Evolutionary conservation across 352 stramenopile genomes (phyloP), one percentile per base, ranked within the genome.

Genomic region (Phytophthora pinifolia): DNA sequence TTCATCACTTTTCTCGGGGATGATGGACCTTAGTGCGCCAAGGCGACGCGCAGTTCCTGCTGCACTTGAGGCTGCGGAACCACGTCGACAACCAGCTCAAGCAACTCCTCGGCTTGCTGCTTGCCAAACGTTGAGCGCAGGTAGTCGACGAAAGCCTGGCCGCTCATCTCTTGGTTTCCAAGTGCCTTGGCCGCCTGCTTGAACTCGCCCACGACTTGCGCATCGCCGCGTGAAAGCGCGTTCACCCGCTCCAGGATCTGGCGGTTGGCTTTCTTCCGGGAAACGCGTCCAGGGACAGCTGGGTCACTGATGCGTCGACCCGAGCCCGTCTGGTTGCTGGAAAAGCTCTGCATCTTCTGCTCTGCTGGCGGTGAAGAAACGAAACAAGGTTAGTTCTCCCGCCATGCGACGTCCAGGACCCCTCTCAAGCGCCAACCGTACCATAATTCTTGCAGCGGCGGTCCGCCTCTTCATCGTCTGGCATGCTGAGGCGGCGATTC

Each of bases 221-320:
- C n/a, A 39, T 89, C 62, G n/a, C 73, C 75, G 1, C 60, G 62
- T 12, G 79, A 74, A 9, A 86, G 68, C 44, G 67, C 56, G 43
- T 85, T 76, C 6, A 92, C 79, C n/a, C 65, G 67, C 22, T 83
- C 74, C 15, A 92, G 44, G 31, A 92, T 83, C 64, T 88, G 72
- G 31, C 79, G 76, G 48, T 81, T 86, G 34, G 68, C 83, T 50
- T 81, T 77, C 55, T 88, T 91, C 10, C 69, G 67, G 2, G 70
- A 79, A 14, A 76, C 18, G 5, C 69, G 69, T 29, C 47, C 39
- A 34, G 48, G 30, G 4, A 66, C 43, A 10, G 54, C 63, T 18
- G 58, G 46, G 46, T 76, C 63, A 41, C 54, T 59, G 9, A 20
- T 36, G 39, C 54, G 55, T 30, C 47, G 33, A 38, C 17, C 46